These are phyloP conservation scores for Yamadazyma scolyti DNA, from an alignment of 805 yeast species.

Conservation along the genomic window DNA sequence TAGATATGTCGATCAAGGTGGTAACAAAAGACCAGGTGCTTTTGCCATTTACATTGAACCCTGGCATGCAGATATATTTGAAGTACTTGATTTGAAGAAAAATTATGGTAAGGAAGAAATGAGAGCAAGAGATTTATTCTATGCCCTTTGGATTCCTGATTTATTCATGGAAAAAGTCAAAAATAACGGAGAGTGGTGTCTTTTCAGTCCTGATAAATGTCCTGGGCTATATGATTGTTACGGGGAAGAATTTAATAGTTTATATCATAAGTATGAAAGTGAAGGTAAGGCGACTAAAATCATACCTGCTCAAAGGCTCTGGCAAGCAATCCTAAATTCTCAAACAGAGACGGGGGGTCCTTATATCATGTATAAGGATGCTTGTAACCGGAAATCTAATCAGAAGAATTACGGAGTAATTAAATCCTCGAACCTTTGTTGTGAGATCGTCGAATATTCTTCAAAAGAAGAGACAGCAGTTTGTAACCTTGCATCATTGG, in stretches of 20 bases:
- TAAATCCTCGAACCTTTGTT: slow-evolving; percentile 90
- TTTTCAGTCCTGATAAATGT: slow-evolving; percentile 86
- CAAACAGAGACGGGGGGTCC: slow-evolving; percentile 98
- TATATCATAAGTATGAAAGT: slow-evolving; percentile 70
- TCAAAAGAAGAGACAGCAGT: slow-evolving; percentile 93
- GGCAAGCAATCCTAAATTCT: slow-evolving; percentile 86
- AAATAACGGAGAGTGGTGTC: slow-evolving; percentile 74
- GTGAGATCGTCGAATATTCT: slow-evolving; percentile 91
- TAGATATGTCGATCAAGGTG: slow-evolving; percentile 97
- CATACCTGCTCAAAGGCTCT: slow-evolving; percentile 82
- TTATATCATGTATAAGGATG: slow-evolving; percentile 88
- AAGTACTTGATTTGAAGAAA: slow-evolving; percentile 79
- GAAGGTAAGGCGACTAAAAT: slow-evolving; percentile 63
- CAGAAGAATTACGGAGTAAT: slow-evolving; percentile 91
- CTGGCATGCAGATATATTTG: slow-evolving; percentile 93
- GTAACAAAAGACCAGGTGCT: slow-evolving; percentile 97
- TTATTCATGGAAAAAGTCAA: slow-evolving; percentile 90
- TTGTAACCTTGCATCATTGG: slow-evolving; percentile 89
- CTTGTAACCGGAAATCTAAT: slow-evolving; percentile 82
- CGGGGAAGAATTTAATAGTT: slow-evolving; percentile 75
- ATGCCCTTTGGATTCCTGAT: slow-evolving; percentile 94
- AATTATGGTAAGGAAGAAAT: slow-evolving; percentile 94
- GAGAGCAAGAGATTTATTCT: slow-evolving; percentile 89
- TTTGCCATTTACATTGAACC: slow-evolving; percentile 93
- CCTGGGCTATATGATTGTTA: slow-evolving; percentile 80